Evolutionary conservation across 345 rosid genomes (phyloP), one percentile per base, ranked within the genome.

Genomic region (Gossypium rotundifolium): DNA sequence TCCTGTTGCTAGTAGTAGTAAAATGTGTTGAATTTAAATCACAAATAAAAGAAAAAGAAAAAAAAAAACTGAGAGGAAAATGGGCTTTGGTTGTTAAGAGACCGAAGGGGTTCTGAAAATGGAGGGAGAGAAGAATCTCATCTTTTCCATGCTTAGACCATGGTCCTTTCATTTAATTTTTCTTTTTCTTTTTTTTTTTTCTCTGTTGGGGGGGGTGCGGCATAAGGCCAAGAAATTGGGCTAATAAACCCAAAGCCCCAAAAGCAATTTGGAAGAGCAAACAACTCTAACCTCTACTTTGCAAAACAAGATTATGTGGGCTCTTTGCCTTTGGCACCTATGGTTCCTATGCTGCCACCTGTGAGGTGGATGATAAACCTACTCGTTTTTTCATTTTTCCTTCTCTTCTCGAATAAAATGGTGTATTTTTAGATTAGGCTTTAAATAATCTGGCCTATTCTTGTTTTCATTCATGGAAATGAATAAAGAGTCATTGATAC

Each of bases 251-350:
- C 45, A 29, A 70, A 29, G 73, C 48, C 60, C 42, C n/a, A 52
- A 29, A 1, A 29, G 73, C 73, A 29, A 33, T n/a, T 10, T 13
- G 42, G 42, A 33, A 52, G 12, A 52, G 17, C 61, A 69, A 51
- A 49, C 71, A 51, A 49, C 71, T 48, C 71, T 16, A 69, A 17
- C 72, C 72, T 51, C 45, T 27, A 27, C 3, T 69, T 69, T 16
- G 2, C 46, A 69, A 52, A 29, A 52, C 23, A 18, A 70, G 61
- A 53, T 52, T 29, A 52, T 11, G 73, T 53, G 73, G 73, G 61
- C 48, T n/a, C 62, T 11, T 4, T 22, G 29, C 5, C 29, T 57
- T 1, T 29, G 44, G 2, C n/a, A 16, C 44, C 16, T 69, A 51
- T 25, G 59, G 45, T 17, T 69, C 72, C 2, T 27, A 38, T 51